A percentile compares a stretch with the other conserved stretches of the same genome.
Conservation (phyloP, 2,329 filamentous ascomycete species). For the Aspergillus brasiliensis region DNA sequence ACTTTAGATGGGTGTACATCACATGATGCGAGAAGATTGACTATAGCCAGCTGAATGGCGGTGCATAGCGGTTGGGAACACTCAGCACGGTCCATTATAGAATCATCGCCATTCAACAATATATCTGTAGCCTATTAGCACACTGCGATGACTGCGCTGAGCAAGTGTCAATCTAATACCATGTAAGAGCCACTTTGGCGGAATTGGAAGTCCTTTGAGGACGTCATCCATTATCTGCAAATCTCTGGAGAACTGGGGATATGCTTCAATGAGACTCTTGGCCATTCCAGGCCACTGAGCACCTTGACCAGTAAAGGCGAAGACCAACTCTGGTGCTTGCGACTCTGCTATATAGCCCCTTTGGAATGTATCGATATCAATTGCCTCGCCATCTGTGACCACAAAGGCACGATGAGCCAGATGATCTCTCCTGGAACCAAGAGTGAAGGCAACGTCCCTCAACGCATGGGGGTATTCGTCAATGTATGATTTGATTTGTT, state of each 20-base stretch:
- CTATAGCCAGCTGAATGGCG: slow-evolving; percentile 37
- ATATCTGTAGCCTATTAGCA: not conserved
- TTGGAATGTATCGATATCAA: not conserved
- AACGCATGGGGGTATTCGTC: not conserved
- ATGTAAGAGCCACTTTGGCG: not conserved
- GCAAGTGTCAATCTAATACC: too few relatives aligned
- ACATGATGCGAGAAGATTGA: slow-evolving; percentile 30
- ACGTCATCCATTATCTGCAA: slow-evolving; percentile 5
- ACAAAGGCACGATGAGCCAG: slow-evolving; percentile 11
- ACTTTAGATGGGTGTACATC: slow-evolving; percentile 27
- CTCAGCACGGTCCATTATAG: slow-evolving; percentile 25
- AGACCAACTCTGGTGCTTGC: slow-evolving; percentile 3
- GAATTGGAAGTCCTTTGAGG: not conserved
- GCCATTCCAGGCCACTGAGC: slow-evolving; percentile 35
- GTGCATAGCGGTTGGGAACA: slow-evolving; percentile 36
- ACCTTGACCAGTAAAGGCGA: slow-evolving; percentile 39
- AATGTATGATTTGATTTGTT: not conserved
- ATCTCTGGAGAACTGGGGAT: slow-evolving; percentile 13
- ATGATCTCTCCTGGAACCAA: slow-evolving; percentile 11
- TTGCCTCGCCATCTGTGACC: not conserved
- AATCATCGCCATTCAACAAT: not conserved
- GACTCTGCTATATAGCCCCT: not conserved
- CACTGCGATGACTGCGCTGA: too few relatives aligned
- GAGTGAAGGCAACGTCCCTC: slow-evolving; percentile 9
- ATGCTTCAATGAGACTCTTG: slow-evolving; percentile 15